A percentile compares a stretch with the other conserved stretches of the same genome.
These are phyloP conservation scores for Thamnidium elegans DNA, from an alignment of 192 early-diverging fungal genomes.

Conservation along the genomic window DNA sequence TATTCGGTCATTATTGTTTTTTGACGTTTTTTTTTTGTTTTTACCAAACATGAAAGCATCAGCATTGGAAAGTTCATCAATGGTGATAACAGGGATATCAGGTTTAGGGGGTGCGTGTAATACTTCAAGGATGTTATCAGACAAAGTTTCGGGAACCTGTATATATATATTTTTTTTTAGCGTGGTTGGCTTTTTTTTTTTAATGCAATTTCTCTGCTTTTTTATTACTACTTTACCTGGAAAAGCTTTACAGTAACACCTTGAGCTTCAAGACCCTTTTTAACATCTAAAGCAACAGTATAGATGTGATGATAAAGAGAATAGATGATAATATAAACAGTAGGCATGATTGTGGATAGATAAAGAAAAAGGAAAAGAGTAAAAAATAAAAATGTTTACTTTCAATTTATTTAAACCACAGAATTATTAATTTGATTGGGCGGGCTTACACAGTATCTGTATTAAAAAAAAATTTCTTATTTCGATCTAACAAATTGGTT, in stretches of 20 bases:
- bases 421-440: not conserved
- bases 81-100: slow-evolving; percentile 44
- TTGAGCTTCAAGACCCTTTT: slow-evolving; percentile 59
- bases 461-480: too few species aligned
- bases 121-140: slow-evolving; percentile 47
- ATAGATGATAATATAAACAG: slow-evolving; percentile 35
- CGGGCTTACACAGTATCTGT: too few species aligned
- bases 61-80: slow-evolving; percentile 37
- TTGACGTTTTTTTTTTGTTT: not conserved
- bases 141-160: slow-evolving; percentile 51
- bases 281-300: slow-evolving; percentile 58
- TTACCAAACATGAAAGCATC: slow-evolving; percentile 62
- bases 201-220: not conserved
- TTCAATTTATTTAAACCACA: not conserved
- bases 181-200: too few species aligned
- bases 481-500: too few species aligned
- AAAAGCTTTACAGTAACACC: slow-evolving; percentile 36
- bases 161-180: too few species aligned
- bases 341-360: slow-evolving; percentile 24
- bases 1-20: not conserved
- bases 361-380: not conserved
- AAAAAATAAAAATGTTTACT: not conserved
- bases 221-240: slow-evolving; percentile 25
- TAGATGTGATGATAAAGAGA: slow-evolving; percentile 65
- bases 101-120: slow-evolving; percentile 49